phyloP scores from a whole-genome alignment of 2,329 filamentous ascomycete species.

The Celoporthe dispersa region DNA sequence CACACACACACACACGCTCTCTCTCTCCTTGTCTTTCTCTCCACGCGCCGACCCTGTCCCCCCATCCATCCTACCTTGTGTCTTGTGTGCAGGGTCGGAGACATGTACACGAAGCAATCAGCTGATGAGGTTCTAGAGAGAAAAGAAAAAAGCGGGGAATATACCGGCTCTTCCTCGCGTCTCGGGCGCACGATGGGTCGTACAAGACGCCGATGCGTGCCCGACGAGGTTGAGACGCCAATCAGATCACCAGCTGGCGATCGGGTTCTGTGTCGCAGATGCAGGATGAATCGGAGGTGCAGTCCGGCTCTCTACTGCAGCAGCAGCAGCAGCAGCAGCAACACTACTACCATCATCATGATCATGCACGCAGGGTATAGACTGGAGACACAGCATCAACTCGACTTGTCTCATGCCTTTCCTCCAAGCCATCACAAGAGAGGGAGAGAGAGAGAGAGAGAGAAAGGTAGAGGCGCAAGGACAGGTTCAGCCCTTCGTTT shows the following conservation, averaged over 20 bases:
- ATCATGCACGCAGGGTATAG: background rate
- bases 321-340: background rate
- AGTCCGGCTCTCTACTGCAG: background rate
- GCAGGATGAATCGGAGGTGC: slow-evolving; percentile 6
- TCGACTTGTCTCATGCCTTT: background rate
- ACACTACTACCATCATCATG: background rate
- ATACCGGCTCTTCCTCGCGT: background rate
- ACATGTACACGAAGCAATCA: background rate
- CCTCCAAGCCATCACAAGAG: background rate
- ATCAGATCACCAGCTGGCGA: background rate
- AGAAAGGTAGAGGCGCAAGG: background rate
- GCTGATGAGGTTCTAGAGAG: background rate
- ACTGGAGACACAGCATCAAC: background rate
- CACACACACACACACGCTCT: no score
- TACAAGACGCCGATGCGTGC: slow-evolving; percentile 11
- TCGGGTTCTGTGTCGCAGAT: background rate
- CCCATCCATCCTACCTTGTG: background rate
- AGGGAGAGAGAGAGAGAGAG: no score
- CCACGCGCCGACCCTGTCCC: no score
- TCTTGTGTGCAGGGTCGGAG: background rate
- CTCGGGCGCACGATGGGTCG: background rate
- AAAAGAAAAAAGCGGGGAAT: no score
- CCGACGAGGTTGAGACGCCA: background rate
- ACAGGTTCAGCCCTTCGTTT: slow-evolving; percentile 2
- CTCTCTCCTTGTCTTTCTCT: no score